Percentiles rank a stretch among this genome's conserved stretches.
Conservation (phyloP, 805 yeast species). For the Barnettozyma pratensis region DNA sequence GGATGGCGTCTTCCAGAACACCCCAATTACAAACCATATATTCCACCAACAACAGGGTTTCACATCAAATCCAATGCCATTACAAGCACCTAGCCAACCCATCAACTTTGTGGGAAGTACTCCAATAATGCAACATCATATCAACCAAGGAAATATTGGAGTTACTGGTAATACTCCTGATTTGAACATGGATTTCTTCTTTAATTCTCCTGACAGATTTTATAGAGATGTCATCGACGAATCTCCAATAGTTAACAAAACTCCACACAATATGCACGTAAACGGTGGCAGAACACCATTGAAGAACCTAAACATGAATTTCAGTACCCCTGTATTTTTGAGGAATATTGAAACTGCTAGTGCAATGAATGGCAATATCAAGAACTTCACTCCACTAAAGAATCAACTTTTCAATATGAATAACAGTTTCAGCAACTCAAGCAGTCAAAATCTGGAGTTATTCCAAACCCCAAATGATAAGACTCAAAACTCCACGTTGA, state of each 20-base stretch:
- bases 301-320: conserved; percentile 17
- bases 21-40: conserved; percentile 22
- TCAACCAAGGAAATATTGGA: not conserved
- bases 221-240: conserved; percentile 25
- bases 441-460: conserved; percentile 10
- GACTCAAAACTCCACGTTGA: conserved; percentile 13
- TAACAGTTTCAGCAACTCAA: not conserved
- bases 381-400: conserved; percentile 22
- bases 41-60: conserved; percentile 11
- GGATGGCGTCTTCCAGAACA: conserved; percentile 23
- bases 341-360: conserved; percentile 16
- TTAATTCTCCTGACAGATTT: conserved; percentile 25
- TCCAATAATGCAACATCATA: conserved; percentile 4
- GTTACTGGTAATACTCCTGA: conserved; percentile 5
- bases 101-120: conserved; percentile 2
- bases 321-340: conserved; percentile 24
- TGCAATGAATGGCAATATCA: not conserved
- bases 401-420: conserved; percentile 17
- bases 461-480: conserved; percentile 19
- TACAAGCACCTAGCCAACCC: conserved; percentile 4
- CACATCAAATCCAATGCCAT: not conserved
- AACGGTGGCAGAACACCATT: conserved; percentile 23
- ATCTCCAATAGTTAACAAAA: conserved; percentile 21
- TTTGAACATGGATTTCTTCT: conserved; percentile 12
- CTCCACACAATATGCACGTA: conserved; percentile 13